Conservation (phyloP, 2,329 filamentous ascomycete genomes). For the Epichloe elymi region DNA sequence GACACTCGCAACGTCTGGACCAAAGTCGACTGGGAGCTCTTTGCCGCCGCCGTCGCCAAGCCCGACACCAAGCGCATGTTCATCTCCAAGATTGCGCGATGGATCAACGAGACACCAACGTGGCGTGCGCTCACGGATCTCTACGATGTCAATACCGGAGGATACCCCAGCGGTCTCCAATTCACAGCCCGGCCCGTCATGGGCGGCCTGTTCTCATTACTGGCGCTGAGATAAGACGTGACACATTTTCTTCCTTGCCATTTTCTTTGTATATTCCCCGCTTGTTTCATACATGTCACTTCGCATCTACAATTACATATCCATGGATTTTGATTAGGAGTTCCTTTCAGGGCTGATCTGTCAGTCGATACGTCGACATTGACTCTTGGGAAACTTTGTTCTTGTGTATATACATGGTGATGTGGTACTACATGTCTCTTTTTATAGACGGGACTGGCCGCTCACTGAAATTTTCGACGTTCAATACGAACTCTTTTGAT, state of each 20-base stretch:
- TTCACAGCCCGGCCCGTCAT: conserved; percentile 72
- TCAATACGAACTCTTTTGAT: too few relatives aligned
- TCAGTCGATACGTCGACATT: background rate
- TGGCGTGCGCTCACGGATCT: conserved; percentile 65
- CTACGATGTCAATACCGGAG: conserved; percentile 58
- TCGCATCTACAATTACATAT: background rate
- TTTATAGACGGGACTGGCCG: background rate
- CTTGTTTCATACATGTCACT: background rate
- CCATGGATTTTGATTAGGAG: background rate
- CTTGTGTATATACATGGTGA: background rate
- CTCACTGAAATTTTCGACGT: background rate
- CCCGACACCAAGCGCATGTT: conserved; percentile 49
- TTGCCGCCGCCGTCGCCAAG: conserved; percentile 62
- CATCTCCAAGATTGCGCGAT: conserved; percentile 53
- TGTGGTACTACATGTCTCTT: background rate
- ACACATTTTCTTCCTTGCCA: background rate
- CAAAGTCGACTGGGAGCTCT: conserved; percentile 82
- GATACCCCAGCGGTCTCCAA: conserved; percentile 48
- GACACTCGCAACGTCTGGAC: conserved; percentile 72
- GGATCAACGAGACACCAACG: conserved; percentile 61
- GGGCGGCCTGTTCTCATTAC: conserved; percentile 66
- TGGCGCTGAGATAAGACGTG: conserved; percentile 38
- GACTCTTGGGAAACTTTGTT: background rate
- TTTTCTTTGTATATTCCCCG: too few relatives aligned
- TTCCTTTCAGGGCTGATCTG: background rate